Conservation (phyloP, 768 basidiomycete species). For the Agaricus bisporus region DNA sequence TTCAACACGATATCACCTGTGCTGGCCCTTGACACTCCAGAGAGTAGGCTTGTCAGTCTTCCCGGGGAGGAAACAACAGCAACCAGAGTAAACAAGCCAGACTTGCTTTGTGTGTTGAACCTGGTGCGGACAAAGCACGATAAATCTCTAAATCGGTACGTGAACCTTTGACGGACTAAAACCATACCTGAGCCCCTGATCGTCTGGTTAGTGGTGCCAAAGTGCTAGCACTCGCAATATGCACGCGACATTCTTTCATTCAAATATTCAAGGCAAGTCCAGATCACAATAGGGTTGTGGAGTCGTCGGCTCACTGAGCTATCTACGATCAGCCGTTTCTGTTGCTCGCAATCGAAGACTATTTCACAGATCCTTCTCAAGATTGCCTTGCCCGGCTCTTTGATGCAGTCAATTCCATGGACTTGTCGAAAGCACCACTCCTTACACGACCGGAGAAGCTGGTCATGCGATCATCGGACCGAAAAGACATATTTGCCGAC, state of each 20-base stretch:
- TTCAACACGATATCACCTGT: constrained; percentile 85
- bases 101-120: constrained; percentile 83
- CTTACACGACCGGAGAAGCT: constrained; percentile 81
- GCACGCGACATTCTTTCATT: constrained; percentile 89
- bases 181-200: background rate
- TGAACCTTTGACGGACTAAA: background rate
- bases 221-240: constrained; percentile 92
- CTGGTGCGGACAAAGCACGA: constrained; percentile 90
- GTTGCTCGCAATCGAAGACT: constrained; percentile 91
- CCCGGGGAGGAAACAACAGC: constrained; percentile 28
- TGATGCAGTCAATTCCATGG: constrained; percentile 90
- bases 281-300: constrained; percentile 8
- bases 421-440: constrained; percentile 70
- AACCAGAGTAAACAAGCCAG: constrained; percentile 28
- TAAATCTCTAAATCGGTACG: constrained; percentile 71
- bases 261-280: constrained; percentile 85
- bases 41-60: constrained; percentile 27
- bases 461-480: constrained; percentile 84
- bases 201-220: constrained; percentile 66
- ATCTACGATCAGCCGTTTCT: constrained; percentile 69
- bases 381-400: constrained; percentile 87
- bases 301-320: background rate
- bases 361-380: constrained; percentile 84
- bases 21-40: constrained; percentile 61
- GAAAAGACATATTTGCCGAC: constrained; percentile 89